These are phyloP conservation scores for Phytophthora palmivora DNA, from an alignment of 352 stramenopile species.

Conservation along the genomic window DNA sequence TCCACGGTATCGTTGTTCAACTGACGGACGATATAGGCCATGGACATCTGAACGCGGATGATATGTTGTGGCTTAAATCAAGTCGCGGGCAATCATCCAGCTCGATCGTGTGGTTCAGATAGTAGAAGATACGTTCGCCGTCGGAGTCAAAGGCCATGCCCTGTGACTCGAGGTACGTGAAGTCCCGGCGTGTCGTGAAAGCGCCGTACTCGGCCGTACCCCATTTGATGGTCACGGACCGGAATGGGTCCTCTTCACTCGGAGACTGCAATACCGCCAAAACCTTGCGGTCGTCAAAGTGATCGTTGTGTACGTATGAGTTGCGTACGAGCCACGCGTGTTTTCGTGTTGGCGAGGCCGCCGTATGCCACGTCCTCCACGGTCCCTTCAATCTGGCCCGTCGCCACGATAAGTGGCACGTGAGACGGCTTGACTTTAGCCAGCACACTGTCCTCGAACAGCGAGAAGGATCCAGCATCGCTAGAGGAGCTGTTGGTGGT, in stretches of 20 bases:
- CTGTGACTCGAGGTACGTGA: conserved; percentile 48
- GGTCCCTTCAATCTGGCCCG: conserved; percentile 40
- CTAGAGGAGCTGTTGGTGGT: conserved; percentile 40
- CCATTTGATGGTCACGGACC: conserved; percentile 55
- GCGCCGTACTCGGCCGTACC: conserved; percentile 32
- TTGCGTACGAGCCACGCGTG: conserved; percentile 40
- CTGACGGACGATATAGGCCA: conserved; percentile 60
- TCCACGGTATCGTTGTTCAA: conserved; percentile 45
- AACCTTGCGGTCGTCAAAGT: conserved; percentile 42
- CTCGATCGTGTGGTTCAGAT: conserved; percentile 48
- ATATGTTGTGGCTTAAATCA: conserved; percentile 39
- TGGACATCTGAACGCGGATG: conserved; percentile 44
- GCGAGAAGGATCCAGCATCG: conserved; percentile 42
- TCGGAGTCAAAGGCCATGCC: conserved; percentile 51
- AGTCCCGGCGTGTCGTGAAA: conserved; percentile 44
- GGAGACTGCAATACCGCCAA: conserved; percentile 45
- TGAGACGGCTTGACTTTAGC: conserved; percentile 33
- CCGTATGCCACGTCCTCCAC: conserved; percentile 47
- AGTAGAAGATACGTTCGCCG: conserved; percentile 51
- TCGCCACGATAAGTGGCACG: conserved; percentile 41
- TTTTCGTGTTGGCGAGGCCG: conserved; percentile 37
- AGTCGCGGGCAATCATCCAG: conserved; percentile 36
- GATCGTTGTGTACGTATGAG: conserved; percentile 47
- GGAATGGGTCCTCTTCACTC: conserved; percentile 51
- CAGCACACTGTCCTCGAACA: conserved; percentile 42